phyloP scores from a whole-genome alignment of 1,284 basidiomycete species.

The Cryptococcus depauperatus region DNA sequence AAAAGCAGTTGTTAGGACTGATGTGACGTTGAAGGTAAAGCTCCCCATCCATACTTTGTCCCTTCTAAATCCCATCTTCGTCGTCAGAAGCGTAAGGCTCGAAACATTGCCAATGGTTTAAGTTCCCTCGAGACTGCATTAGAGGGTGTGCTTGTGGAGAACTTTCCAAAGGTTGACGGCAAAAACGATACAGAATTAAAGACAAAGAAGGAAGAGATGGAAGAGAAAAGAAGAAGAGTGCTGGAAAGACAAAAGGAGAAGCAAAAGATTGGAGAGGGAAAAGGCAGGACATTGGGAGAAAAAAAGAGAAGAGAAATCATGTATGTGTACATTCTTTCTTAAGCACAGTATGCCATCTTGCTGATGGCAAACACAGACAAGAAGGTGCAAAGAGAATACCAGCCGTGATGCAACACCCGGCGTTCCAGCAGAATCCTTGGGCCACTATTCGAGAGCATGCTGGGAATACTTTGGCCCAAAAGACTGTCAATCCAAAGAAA shows the following conservation, averaged over 20 bases:
- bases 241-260: conserved; percentile 16
- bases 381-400: conserved; percentile 33
- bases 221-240: conserved; percentile 10
- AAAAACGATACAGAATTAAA: conserved; percentile 7
- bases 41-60: conserved; percentile 31
- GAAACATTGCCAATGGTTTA: conserved; percentile 27
- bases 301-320: conserved; percentile 38
- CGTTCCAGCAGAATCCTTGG: conserved; percentile 42
- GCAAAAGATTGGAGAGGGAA: conserved; percentile 39
- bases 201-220: conserved; percentile 8
- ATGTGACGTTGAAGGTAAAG: neutral
- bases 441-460: conserved; percentile 43
- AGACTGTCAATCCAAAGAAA: too few relatives aligned
- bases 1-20: neutral
- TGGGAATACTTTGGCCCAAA: conserved; percentile 32
- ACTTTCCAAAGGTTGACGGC: neutral
- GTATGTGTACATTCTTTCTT: conserved; percentile 30
- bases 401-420: conserved; percentile 38
- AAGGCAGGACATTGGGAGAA: conserved; percentile 37
- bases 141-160: conserved; percentile 3
- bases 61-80: conserved; percentile 36
- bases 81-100: conserved; percentile 40
- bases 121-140: conserved; percentile 30
- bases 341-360: neutral
- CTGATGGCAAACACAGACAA: conserved; percentile 16